Conservation (phyloP, 1,139 yeast species). For the Torulaspora globosa region DNA sequence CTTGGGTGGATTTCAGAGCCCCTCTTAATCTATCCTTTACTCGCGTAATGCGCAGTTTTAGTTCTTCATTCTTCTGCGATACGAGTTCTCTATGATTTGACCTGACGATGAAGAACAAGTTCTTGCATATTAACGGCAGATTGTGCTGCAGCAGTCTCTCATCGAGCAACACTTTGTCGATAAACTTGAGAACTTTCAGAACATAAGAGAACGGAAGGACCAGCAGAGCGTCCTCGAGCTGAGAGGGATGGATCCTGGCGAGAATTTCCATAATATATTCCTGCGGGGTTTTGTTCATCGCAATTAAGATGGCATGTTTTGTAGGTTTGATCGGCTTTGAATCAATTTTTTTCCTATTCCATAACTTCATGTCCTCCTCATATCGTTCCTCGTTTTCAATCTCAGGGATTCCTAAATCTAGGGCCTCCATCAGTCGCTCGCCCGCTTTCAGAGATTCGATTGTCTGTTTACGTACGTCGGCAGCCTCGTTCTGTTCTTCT, state of each 20-base stretch:
- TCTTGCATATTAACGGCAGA: slow-evolving; percentile 64
- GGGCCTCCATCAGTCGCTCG: slow-evolving; percentile 86
- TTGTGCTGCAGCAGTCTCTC: slow-evolving; percentile 44
- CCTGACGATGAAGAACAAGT: slow-evolving; percentile 67
- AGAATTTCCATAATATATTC: slow-evolving; percentile 73
- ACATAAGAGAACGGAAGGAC: slow-evolving; percentile 89
- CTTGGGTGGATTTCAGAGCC: slow-evolving; percentile 50
- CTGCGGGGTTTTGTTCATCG: slow-evolving; percentile 67
- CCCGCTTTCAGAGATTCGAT: slow-evolving; percentile 92
- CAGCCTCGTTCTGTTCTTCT: slow-evolving; percentile 52
- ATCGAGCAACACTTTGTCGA: slow-evolving; percentile 68
- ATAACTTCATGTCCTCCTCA: slow-evolving; percentile 35
- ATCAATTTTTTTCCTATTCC: slow-evolving; percentile 43
- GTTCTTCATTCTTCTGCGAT: slow-evolving; percentile 57
- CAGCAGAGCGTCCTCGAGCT: slow-evolving; percentile 84
- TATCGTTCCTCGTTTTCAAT: slow-evolving; percentile 56
- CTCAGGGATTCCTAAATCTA: slow-evolving; percentile 77
- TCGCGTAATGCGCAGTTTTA: slow-evolving; percentile 55
- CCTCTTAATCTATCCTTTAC: slow-evolving; percentile 55
- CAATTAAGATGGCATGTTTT: slow-evolving; percentile 64
- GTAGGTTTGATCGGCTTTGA: slow-evolving; percentile 56
- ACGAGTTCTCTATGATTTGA: slow-evolving; percentile 73
- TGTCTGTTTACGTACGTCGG: slow-evolving; percentile 75
- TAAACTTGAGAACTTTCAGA: slow-evolving; percentile 61
- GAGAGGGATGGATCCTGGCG: slow-evolving; percentile 69